phyloP scores from a whole-genome alignment of 2,329 filamentous ascomycete genomes.

The Beauveria bassiana region DNA sequence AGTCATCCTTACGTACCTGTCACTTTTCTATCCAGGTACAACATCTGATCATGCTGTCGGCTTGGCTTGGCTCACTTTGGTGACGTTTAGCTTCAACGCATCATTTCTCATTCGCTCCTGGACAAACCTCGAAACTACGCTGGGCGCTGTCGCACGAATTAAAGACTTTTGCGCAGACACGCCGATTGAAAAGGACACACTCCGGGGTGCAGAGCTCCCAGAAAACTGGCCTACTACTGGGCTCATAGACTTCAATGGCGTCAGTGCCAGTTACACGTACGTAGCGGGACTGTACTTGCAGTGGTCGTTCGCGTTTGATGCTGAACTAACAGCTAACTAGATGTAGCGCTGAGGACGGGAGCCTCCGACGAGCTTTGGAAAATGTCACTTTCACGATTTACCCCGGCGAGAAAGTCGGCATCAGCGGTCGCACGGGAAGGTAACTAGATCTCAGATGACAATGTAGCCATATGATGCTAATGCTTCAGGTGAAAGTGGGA shows the following conservation, averaged over 20 bases:
- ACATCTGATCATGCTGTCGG: not conserved
- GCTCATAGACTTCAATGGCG: not conserved
- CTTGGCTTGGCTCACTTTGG: not conserved
- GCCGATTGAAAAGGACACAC: not conserved
- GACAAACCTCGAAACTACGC: not conserved
- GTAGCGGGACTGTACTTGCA: not conserved
- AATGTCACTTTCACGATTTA: not conserved
- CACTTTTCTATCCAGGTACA: not conserved
- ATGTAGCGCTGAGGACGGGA: not conserved
- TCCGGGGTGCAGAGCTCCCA: not conserved
- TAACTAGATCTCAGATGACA: not conserved
- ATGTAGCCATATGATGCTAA: too few species aligned
- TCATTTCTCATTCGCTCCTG: not conserved
- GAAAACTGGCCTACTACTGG: not conserved
- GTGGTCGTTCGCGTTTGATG: not conserved
- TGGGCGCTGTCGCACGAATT: not conserved
- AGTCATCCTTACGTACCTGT: too few species aligned
- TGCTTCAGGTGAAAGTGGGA: not conserved
- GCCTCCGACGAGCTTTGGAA: not conserved
- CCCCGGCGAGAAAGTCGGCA: not conserved
- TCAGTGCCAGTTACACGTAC: not conserved
- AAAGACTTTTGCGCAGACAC: not conserved
- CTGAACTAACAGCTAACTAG: not conserved
- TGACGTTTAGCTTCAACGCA: not conserved
- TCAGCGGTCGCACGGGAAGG: conserved; percentile 4